Evolutionary conservation across 768 basidiomycete genomes (phyloP), one percentile per base, ranked within the genome.

Genomic region (Auriscalpium microsporum): DNA sequence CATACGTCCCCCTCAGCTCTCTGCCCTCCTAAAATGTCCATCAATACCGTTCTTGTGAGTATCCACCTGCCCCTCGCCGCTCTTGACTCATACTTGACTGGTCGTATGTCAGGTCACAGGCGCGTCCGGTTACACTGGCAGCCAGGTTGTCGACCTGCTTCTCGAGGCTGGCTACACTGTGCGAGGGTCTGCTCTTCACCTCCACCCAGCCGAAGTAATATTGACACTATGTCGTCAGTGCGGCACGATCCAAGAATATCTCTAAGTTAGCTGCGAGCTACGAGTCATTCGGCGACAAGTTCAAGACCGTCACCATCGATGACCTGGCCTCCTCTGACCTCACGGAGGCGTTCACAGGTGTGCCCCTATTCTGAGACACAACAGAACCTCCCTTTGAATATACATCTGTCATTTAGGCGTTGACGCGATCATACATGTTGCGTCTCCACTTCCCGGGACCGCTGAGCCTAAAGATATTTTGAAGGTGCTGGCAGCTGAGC

Each of bases 101-200:
- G 28, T 7, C 28, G 28, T 7, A 28, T 4, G 28, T 28, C 50
- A 51, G 50, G 71, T 76, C 10, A 76, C 74, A 19, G 75, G 76
- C 14, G 72, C 70, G 16, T 71, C 75, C 21, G 73, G 75, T 21
- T 76, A 60, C 51, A 38, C 63, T 19, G 63, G 62, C 9, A 37
- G 57, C 3, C 59, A 64, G 23, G 55, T 64, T 17, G 56, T 56
- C 16, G 8, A 50, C 35, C 65, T 72, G 42, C 67, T 78, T 4
- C 63, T 79, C 23, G 61, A 73, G 23, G 65, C 65, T 23, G 80
- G 80, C 2, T 78, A 75, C 59, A 68, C 65, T 9, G 80, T 82
- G 38, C 67, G 73, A 60, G 81, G 75, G 73, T 65, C 44, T 37
- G 55, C 28, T 8, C 14, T 17, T 13, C 17, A 13, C 45, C 34